A percentile compares a stretch with the other conserved stretches of the same genome.
phyloP scores from a whole-genome alignment of 1,284 basidiomycete genomes.

The Chondrostereum purpureum region DNA sequence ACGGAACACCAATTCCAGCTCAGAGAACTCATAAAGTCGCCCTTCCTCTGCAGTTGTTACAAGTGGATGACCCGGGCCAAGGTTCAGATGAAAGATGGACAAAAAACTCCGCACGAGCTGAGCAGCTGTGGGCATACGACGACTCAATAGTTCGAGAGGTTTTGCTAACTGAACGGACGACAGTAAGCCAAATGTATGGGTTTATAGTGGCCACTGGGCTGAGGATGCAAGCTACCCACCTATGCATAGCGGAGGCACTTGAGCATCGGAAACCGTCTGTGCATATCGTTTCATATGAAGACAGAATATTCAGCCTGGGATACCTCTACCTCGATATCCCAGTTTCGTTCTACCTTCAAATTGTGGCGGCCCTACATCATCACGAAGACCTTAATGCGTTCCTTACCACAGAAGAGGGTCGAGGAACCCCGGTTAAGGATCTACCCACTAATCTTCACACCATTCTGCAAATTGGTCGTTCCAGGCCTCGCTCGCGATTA shows the following conservation, averaged over 20 bases:
- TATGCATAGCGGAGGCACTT: constrained; percentile 45
- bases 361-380: constrained; percentile 49
- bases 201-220: constrained; percentile 58
- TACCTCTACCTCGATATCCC: constrained; percentile 57
- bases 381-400: constrained; percentile 46
- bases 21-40: constrained; percentile 21
- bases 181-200: constrained; percentile 62
- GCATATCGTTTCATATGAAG: constrained; percentile 43
- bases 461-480: constrained; percentile 47
- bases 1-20: constrained; percentile 34
- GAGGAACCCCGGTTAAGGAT: constrained; percentile 40
- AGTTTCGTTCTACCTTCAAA: constrained; percentile 49
- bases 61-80: constrained; percentile 27
- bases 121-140: constrained; percentile 45
- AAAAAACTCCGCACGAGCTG: constrained; percentile 34
- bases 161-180: constrained; percentile 59
- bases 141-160: constrained; percentile 45
- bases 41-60: constrained; percentile 34
- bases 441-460: constrained; percentile 42
- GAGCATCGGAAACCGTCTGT: constrained; percentile 29
- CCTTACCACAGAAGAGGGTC: constrained; percentile 39
- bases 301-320: constrained; percentile 48
- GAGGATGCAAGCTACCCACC: constrained; percentile 57
- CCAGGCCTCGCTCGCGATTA: constrained; percentile 50
- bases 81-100: constrained; percentile 37